Base-by-base conservation (phyloP, 257 asterid species). In the Schizonepeta tenuifolia region DNA sequence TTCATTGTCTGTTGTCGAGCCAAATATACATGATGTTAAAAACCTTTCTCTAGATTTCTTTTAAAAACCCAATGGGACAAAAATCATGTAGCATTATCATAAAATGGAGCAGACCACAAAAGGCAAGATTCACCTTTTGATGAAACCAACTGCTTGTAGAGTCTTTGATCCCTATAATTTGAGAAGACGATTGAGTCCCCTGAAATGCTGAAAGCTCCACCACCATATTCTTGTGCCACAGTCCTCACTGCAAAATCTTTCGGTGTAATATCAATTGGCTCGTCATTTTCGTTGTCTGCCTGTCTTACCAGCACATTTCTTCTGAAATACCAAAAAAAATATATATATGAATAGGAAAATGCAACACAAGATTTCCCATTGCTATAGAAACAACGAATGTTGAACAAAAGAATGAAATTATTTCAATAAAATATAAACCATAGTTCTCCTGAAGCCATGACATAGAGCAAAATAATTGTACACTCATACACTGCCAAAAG, bases 161-260 rank as follows among this genome's bases (percentile, higher is more conserved):
- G 92, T 72, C 97, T 82, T 68, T 94, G 99, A 77, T 94, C 99
- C 86, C 84, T 85, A 83, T 89, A 91, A 84, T 91, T 94, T 47
- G 99, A 89, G 81, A 91, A 94, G 72, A 89, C 75, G 59, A 91
- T 79, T 7, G 74, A 76, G 65, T 88, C 96, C 50, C 84, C 95
- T 12, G 75, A 73, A 75, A 93, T 84, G 67, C 80, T 67, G 68
- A 94, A 94, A 43, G 97, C 95, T 50, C 96, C 96, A 18, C 99
- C 99, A 66, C 99, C 99, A 69, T 90, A 94, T 67, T 89, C 97
- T 80, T 94, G 97, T 55, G 96, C 90, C 73, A 83, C 84, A 12
- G 97, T 85, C 86, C 99, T 91, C 69, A 91, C 96, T 1, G 95
- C 87, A 74, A 86, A 94, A 77, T 89, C 96, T 72, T 84, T 83